Conservation (phyloP, 2,329 filamentous ascomycete genomes). For the Bipolaris zeicola region DNA sequence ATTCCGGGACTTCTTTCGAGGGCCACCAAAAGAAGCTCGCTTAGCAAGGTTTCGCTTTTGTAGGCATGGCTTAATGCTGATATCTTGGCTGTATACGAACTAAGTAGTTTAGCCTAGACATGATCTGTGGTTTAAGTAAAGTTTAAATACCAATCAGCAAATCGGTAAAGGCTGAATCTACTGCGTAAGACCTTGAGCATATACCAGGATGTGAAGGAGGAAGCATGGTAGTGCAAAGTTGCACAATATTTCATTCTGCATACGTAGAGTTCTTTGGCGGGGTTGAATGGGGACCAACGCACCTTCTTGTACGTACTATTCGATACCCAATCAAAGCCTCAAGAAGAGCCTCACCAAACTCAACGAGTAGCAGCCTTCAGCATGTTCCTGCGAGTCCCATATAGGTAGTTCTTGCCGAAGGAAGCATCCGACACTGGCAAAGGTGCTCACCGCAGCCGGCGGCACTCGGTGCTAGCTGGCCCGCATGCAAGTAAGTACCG, state of each 20-base stretch:
- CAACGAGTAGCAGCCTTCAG: not conserved
- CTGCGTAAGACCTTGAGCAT: not conserved
- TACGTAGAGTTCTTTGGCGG: not conserved
- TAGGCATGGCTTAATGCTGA: not conserved
- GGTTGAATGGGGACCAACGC: not conserved
- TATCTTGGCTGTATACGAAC: not conserved
- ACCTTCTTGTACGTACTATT: not conserved
- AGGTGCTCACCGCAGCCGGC: not conserved
- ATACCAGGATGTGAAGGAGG: not conserved
- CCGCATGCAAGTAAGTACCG: slow-evolving; percentile 13
- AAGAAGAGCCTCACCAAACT: not conserved
- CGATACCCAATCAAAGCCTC: not conserved
- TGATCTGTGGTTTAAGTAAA: not conserved
- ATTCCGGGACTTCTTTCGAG: not conserved
- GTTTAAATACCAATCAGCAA: not conserved
- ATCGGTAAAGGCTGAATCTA: not conserved
- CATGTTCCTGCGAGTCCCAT: not conserved
- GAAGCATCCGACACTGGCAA: not conserved
- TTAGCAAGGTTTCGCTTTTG: not conserved
- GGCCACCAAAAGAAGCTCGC: not conserved
- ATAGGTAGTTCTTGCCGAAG: no score
- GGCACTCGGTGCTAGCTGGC: slow-evolving; percentile 7
- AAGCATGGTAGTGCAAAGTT: not conserved
- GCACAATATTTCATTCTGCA: not conserved
- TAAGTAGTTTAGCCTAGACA: not conserved